These are phyloP conservation scores for Diutina ranongensis DNA, from an alignment of 1,139 yeast species.

Conservation along the genomic window DNA sequence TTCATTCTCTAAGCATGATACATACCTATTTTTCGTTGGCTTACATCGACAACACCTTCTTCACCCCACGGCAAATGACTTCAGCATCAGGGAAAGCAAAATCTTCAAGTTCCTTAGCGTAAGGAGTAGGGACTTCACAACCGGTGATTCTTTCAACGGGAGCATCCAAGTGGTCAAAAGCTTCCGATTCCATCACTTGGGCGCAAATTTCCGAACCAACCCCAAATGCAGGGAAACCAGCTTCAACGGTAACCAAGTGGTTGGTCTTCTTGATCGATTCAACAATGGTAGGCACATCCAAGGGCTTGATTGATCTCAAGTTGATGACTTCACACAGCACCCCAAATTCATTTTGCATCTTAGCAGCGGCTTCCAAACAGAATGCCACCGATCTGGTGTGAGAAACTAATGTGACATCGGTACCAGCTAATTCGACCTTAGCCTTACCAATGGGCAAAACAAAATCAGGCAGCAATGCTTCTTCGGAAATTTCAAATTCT, in stretches of 20 bases:
- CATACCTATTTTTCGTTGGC: neutral
- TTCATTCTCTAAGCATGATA: neutral
- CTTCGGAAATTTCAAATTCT: conserved; percentile 81
- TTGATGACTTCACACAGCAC: conserved; percentile 90
- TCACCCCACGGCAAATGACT: conserved; percentile 81
- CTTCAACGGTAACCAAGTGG: conserved; percentile 91
- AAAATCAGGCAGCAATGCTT: conserved; percentile 78
- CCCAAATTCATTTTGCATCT: conserved; percentile 71
- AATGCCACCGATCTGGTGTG: conserved; percentile 85
- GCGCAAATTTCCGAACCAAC: conserved; percentile 98
- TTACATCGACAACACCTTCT: conserved; percentile 49
- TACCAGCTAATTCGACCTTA: conserved; percentile 86
- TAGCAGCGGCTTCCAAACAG: conserved; percentile 84
- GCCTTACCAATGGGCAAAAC: conserved; percentile 93
- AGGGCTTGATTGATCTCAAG: conserved; percentile 94
- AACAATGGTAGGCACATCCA: conserved; percentile 80
- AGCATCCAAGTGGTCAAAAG: conserved; percentile 96
- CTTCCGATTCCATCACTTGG: conserved; percentile 96
- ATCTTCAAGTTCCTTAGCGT: conserved; percentile 92
- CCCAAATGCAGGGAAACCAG: conserved; percentile 97
- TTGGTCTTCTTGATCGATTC: conserved; percentile 92
- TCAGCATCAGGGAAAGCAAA: conserved; percentile 98
- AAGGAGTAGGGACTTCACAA: conserved; percentile 99
- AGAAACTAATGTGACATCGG: conserved; percentile 80
- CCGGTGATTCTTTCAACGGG: conserved; percentile 99